These are phyloP conservation scores for Candida xiaguanensis DNA, from an alignment of 805 yeast species.

Conservation along the genomic window DNA sequence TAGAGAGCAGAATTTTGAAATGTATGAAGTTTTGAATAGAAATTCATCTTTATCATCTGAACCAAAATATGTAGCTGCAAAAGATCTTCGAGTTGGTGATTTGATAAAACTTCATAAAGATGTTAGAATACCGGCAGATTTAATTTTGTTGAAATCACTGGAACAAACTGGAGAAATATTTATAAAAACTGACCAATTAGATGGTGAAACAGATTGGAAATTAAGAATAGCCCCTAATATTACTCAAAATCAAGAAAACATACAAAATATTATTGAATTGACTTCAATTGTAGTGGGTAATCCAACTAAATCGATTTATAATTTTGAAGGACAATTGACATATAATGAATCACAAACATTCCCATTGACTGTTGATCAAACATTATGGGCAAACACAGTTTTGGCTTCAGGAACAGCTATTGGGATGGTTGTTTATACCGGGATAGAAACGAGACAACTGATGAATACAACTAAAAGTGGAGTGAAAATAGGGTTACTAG, in stretches of 20 bases:
- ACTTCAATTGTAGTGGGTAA: constrained; percentile 60
- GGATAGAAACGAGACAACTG: constrained; percentile 89
- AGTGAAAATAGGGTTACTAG: constrained; percentile 85
- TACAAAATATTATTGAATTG: constrained; percentile 50
- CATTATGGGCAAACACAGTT: constrained; percentile 98
- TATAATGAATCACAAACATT: constrained; percentile 44
- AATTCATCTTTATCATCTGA: constrained; percentile 17
- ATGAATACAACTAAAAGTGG: constrained; percentile 87
- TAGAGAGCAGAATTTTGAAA: constrained; percentile 79
- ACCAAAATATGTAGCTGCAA: constrained; percentile 39
- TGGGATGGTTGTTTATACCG: constrained; percentile 88
- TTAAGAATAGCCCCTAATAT: constrained; percentile 70
- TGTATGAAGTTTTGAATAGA: constrained; percentile 61
- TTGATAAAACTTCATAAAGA: constrained; percentile 75
- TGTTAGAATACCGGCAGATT: constrained; percentile 89
- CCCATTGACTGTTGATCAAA: constrained; percentile 81
- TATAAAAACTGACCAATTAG: constrained; percentile 94
- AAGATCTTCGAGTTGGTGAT: constrained; percentile 80
- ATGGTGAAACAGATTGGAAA: constrained; percentile 99
- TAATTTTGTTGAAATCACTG: constrained; percentile 77
- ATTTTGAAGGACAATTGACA: constrained; percentile 71
- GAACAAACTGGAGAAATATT: constrained; percentile 76
- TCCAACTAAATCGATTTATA: constrained; percentile 82
- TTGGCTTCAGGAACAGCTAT: constrained; percentile 90
- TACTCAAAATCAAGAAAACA: constrained; percentile 56